Evolutionary conservation across 2,329 filamentous ascomycete species (phyloP), one percentile per base, ranked within the genome.

Genomic region (Hypoxylon sp.): DNA sequence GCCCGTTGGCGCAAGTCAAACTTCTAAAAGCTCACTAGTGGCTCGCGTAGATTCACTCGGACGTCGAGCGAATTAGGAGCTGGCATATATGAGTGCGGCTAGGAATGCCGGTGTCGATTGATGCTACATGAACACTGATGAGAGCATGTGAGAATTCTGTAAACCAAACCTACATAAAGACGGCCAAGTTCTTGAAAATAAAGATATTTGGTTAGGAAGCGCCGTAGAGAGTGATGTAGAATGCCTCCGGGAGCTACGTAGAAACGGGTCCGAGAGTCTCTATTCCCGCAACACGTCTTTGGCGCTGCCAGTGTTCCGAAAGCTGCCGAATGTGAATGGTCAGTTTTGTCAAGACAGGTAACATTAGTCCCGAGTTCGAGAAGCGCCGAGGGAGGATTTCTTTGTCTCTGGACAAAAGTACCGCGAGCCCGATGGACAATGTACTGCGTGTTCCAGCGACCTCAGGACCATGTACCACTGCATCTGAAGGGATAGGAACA

Each of bases 401-500:
- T 60, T 55, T 42, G 49, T 52, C 20, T n/a, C 56, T 28, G n/a
- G 54, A n/a, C 18, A 32, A 24, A 64, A 59, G 57, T 65, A 65
- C 57, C 56, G 33, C 48, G 61, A 65, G 54, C 49, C 32, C 53
- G 50, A 55, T n/a, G 38, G 36, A 14, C 42, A 36, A 50, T 30
- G 61, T 50, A 55, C 18, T 28, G 51, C 32, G n/a, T 64, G 64
- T 67, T 64, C 48, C 42, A 56, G 44, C 14, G 48, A 65, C 53
- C 26, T 65, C 22, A 48, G 20, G 24, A 33, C 38, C 45, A 59
- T 55, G 61, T 67, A 67, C 58, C 53, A 52, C 58, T n/a, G 50
- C 65, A 48, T 46, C 36, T 24, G 28, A 24, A 51, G 36, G 3
- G 49, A 65, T 32, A 55, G 51, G 52, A 44, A 57, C 53, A 24